Evolutionary conservation across 2,329 filamentous ascomycete genomes (phyloP), one percentile per base, ranked within the genome.

Genomic region (Escovopsis weberi): DNA sequence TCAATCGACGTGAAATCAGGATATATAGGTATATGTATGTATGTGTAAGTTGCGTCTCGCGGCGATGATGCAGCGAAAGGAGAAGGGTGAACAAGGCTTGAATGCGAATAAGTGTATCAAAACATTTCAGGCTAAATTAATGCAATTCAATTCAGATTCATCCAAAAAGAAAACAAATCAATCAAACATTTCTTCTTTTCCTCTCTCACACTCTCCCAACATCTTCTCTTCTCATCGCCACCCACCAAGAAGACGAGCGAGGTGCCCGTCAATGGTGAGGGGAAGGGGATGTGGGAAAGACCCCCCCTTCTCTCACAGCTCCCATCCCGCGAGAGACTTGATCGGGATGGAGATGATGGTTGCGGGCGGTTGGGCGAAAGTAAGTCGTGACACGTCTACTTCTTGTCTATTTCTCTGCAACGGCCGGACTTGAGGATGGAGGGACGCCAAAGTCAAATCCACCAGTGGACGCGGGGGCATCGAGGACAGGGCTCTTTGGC

Each of bases 391-490:
- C 44, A 38, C 7, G 26, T 11, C 43, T 11, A 19, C 18, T 23
- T 15, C 12, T 15, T 37, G 12, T 23, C 18, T 23, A 37, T 37
- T 32, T 39, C 15, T 15, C 12, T 12, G 19, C 36, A 36, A 39
- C 23, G 2, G 37, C 40, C 8, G 48, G 44, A 37, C 45, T 44
- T 32, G 43, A 41, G 1, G 43, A 38, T 2, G 36, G 42, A n/a
- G 49, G 44, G 15, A 47, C 38, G 33, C 47, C 48, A 36, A 51
- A 45, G 8, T 53, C 47, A 30, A 50, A 49, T 23, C 45, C 46
- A 12, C 37, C 46, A 6, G 48, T 45, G 26, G 46, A 38, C 4
- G 46, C 43, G 8, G 47, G 49, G 37, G 44, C 48, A 28, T 40
- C 43, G 11, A 43, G 38, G 30, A 44, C 45, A 9, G 44, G 35